These are phyloP conservation scores for Xylaria sp. DNA, from an alignment of 2,329 filamentous ascomycete genomes.

Conservation along the genomic window DNA sequence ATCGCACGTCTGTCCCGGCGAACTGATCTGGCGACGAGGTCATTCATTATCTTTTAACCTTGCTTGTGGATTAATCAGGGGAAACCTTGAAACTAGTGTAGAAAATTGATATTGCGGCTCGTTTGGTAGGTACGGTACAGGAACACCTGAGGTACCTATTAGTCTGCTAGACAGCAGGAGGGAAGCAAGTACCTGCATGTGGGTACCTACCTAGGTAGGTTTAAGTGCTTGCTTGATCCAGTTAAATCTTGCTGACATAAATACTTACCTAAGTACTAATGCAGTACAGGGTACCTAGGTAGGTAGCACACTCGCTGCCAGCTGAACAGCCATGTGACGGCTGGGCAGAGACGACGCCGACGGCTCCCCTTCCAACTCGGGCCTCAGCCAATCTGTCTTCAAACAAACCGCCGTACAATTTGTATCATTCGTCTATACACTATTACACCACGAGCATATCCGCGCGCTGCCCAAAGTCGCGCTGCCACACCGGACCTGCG, in stretches of 20 bases:
- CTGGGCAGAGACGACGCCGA: conserved; percentile 19
- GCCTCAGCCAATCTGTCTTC: conserved; percentile 26
- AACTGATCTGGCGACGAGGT: background rate
- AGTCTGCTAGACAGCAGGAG: background rate
- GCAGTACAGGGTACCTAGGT: background rate
- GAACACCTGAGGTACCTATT: background rate
- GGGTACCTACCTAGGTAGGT: conserved; percentile 5
- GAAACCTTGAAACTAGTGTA: background rate
- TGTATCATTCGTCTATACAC: conserved; percentile 21
- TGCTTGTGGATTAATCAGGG: background rate
- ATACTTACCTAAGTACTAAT: background rate
- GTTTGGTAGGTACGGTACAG: background rate
- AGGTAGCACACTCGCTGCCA: background rate
- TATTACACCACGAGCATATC: conserved; percentile 11
- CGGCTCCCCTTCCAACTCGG: conserved; percentile 28
- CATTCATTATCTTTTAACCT: no score
- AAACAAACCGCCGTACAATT: conserved; percentile 28
- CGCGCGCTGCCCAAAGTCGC: conserved; percentile 20
- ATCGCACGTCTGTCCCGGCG: conserved; percentile 2
- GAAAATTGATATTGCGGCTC: conserved; percentile 3
- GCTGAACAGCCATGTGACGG: conserved; percentile 21
- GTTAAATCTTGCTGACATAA: background rate
- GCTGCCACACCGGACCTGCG: conserved; percentile 8
- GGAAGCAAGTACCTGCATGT: background rate
- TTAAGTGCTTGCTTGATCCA: background rate